phyloP scores from a whole-genome alignment of 495 filamentous ascomycete genomes.

The Aspergillus conjunctus region DNA sequence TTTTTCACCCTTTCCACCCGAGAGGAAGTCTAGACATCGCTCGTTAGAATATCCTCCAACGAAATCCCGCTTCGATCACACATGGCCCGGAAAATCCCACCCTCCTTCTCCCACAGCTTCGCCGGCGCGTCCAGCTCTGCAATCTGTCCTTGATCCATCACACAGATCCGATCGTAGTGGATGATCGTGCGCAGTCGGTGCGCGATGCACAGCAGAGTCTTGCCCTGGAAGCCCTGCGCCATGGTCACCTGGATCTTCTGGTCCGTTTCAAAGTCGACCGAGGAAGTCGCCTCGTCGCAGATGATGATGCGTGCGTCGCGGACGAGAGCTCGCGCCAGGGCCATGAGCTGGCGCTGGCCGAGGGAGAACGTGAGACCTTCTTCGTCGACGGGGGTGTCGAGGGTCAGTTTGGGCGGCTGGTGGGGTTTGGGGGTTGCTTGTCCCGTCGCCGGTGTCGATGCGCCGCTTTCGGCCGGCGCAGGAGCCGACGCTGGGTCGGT shows the following conservation, averaged over 20 bases:
- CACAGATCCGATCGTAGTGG: conserved; percentile 91
- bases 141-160: conserved; percentile 89
- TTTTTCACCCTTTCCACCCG: neutral
- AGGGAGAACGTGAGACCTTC: conserved; percentile 95
- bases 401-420: conserved; percentile 61
- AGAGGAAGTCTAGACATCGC: neutral
- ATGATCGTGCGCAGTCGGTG: conserved; percentile 90
- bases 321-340: conserved; percentile 85
- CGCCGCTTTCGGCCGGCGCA: conserved; percentile 5
- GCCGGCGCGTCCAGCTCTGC: conserved; percentile 81
- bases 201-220: conserved; percentile 93
- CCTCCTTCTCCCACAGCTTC: conserved; percentile 64
- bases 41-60: conserved; percentile 60
- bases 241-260: conserved; percentile 94
- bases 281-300: conserved; percentile 92
- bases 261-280: conserved; percentile 95
- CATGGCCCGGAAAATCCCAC: conserved; percentile 85
- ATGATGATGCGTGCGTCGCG: conserved; percentile 88
- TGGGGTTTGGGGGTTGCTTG: conserved; percentile 17
- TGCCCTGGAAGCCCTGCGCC: conserved; percentile 80
- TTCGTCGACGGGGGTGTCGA: conserved; percentile 86
- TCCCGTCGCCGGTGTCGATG: neutral
- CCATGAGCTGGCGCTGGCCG: conserved; percentile 96
- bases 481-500: conserved; percentile 31
- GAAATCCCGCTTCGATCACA: conserved; percentile 88